Evolutionary conservation across 495 filamentous ascomycete genomes (phyloP).

Genomic region (Filosporella fistucella): DNA sequence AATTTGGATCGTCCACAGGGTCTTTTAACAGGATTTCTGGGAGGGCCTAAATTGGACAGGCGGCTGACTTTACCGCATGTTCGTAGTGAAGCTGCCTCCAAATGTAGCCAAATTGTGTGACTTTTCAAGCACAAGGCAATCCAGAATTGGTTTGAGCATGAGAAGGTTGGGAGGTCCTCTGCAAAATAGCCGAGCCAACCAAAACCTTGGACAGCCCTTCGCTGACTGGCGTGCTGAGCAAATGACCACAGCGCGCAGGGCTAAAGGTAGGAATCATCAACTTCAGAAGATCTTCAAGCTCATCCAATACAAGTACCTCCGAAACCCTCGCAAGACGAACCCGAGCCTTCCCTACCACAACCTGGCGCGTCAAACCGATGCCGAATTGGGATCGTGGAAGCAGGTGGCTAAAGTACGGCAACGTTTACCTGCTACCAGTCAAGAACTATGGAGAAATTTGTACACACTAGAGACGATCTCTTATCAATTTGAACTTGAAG

Average conservation of each 20-base stretch:
- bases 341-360: no score
- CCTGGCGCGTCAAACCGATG: no score
- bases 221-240: neutral
- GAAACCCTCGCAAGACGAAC: no score
- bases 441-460: no score
- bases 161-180: neutral
- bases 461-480: no score
- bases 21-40: neutral
- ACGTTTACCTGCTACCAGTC: no score
- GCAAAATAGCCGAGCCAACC: neutral
- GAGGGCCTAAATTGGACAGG: constrained; percentile 1
- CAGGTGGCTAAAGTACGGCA: no score
- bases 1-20: neutral
- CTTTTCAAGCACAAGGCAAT: neutral
- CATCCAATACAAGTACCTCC: no score
- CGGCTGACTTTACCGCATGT: constrained; percentile 2
- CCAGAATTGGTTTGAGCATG: constrained; percentile 1
- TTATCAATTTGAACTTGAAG: no score
- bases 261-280: no score
- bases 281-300: no score
- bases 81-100: neutral
- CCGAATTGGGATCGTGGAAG: no score
- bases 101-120: constrained; percentile 4
- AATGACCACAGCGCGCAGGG: neutral
- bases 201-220: neutral